Conservation (phyloP, 768 basidiomycete genomes). For the Suillus placidus region DNA sequence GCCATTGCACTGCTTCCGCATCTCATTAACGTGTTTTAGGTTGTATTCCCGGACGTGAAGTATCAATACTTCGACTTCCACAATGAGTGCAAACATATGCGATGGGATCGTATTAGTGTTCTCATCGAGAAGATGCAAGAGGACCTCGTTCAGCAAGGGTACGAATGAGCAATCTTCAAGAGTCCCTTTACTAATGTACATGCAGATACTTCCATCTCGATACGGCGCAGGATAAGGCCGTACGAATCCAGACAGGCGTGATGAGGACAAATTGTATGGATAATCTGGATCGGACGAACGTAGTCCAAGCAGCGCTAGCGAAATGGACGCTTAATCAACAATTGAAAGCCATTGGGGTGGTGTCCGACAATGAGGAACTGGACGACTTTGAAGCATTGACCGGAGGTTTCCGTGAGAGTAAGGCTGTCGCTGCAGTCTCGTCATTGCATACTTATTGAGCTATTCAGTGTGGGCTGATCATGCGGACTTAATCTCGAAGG, state of each 20-base stretch:
- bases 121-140: constrained; percentile 77
- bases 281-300: constrained; percentile 94
- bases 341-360: constrained; percentile 69
- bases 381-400: constrained; percentile 83
- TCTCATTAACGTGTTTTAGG: constrained; percentile 37
- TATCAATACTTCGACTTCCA: constrained; percentile 99
- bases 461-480: constrained; percentile 94
- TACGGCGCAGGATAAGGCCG: constrained; percentile 45
- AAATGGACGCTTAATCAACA: constrained; percentile 84
- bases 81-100: constrained; percentile 90
- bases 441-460: constrained; percentile 16
- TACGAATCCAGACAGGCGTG: constrained; percentile 69
- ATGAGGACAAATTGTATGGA: constrained; percentile 99
- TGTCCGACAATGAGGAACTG: constrained; percentile 69
- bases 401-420: constrained; percentile 86
- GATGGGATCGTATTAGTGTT: constrained; percentile 89
- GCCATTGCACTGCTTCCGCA: constrained; percentile 7
- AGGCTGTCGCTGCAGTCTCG: constrained; percentile 30
- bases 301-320: constrained; percentile 89
- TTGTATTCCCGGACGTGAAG: constrained; percentile 65
- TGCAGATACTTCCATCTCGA: constrained; percentile 79
- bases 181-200: constrained; percentile 14
- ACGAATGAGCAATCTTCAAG: constrained; percentile 8
- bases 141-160: constrained; percentile 73
- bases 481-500: constrained; percentile 85